phyloP scores from a whole-genome alignment of 2,329 filamentous ascomycete genomes.

The Helotiales sp. region DNA sequence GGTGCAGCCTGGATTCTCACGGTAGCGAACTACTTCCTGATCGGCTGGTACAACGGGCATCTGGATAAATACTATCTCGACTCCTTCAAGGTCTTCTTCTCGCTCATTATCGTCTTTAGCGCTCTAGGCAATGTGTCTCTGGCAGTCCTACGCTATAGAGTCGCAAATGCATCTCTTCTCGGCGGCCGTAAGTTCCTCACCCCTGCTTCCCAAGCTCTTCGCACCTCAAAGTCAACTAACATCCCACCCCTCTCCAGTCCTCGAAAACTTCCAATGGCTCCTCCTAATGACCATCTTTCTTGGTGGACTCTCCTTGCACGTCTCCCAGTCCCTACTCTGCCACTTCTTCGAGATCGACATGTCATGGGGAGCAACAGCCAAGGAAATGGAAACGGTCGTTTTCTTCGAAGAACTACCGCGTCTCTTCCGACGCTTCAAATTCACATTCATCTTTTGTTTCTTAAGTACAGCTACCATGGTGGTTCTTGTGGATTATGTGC shows the following conservation, averaged over 20 bases:
- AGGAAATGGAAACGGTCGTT: constrained; percentile 54
- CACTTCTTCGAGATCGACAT: constrained; percentile 52
- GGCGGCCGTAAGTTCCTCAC: constrained; percentile 37
- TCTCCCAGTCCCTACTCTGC: constrained; percentile 48
- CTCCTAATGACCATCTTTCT: constrained; percentile 50
- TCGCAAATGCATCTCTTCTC: constrained; percentile 33
- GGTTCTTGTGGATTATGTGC: constrained; percentile 46
- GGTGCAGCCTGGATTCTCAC: constrained; percentile 71
- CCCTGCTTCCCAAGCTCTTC: not conserved
- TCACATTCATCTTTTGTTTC: constrained; percentile 57
- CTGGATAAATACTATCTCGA: constrained; percentile 71
- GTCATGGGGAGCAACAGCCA: constrained; percentile 61
- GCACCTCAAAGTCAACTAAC: not conserved
- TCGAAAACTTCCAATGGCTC: constrained; percentile 61
- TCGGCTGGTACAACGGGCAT: constrained; percentile 72
- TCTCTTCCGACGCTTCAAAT: constrained; percentile 61
- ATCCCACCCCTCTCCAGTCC: constrained; percentile 38
- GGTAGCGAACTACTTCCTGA: constrained; percentile 70
- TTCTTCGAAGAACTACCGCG: constrained; percentile 45
- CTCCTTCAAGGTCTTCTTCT: constrained; percentile 67
- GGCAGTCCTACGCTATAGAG: constrained; percentile 30
- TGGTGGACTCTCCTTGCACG: constrained; percentile 50
- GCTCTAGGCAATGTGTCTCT: constrained; percentile 49
- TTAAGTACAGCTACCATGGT: constrained; percentile 53
- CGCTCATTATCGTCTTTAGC: constrained; percentile 69